A percentile compares a stretch with the other conserved stretches of the same genome.
Conservation (phyloP, 805 yeast species). For the Cyberlindnera samutprakarnensis region DNA sequence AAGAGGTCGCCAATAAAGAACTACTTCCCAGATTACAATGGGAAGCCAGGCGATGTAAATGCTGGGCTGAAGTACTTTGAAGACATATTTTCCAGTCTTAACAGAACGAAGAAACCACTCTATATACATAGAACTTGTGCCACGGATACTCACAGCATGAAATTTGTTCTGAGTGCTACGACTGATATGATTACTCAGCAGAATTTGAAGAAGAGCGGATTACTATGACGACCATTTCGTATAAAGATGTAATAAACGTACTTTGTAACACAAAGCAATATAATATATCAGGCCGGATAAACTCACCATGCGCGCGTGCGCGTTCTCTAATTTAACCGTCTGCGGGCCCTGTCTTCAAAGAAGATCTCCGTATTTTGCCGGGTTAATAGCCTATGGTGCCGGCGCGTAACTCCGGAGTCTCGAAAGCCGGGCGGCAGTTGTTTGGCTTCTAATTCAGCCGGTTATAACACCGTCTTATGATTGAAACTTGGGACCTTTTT, state of each 20-base stretch:
- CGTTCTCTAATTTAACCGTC: too few relatives aligned
- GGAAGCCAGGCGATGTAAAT: constrained; percentile 53
- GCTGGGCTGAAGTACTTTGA: constrained; percentile 71
- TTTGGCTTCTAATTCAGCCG: too few relatives aligned
- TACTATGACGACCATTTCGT: constrained; percentile 21
- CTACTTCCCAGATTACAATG: constrained; percentile 74
- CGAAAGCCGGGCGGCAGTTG: too few relatives aligned
- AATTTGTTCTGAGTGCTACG: constrained; percentile 84
- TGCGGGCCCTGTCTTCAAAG: too few relatives aligned
- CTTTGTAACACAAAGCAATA: too few relatives aligned
- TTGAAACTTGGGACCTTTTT: too few relatives aligned
- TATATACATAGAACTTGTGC: constrained; percentile 95
- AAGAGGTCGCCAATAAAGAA: constrained; percentile 54
- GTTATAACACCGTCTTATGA: too few relatives aligned
- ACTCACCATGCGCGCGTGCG: too few relatives aligned
- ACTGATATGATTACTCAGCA: constrained; percentile 86
- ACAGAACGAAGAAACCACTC: constrained; percentile 60
- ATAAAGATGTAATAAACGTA: background rate
- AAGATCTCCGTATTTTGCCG: too few relatives aligned
- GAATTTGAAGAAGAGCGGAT: constrained; percentile 71
- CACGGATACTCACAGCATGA: constrained; percentile 84
- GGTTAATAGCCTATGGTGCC: too few relatives aligned
- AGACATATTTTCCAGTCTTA: constrained; percentile 52
- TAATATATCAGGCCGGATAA: too few relatives aligned
- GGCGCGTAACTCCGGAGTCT: too few relatives aligned